phyloP scores from a whole-genome alignment of 352 stramenopile species.

The Globisporangium solare region DNA sequence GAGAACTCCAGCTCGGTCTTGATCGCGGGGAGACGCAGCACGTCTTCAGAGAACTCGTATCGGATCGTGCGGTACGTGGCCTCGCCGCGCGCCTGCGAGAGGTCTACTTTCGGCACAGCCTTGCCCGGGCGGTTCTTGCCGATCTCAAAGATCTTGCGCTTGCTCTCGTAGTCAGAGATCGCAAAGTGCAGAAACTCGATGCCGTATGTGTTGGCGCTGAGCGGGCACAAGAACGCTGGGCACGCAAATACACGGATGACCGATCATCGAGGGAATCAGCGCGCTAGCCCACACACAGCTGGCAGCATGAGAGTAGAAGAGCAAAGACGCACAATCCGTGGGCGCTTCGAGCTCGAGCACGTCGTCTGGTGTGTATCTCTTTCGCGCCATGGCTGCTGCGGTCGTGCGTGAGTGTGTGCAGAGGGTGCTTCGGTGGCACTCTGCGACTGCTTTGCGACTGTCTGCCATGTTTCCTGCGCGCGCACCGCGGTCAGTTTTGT shows the following conservation, averaged over 20 bases:
- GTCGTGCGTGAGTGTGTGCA: neutral
- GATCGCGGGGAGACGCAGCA: conserved; percentile 88
- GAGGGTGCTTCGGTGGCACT: too few species aligned
- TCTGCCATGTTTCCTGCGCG: neutral
- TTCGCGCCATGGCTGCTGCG: conserved; percentile 37
- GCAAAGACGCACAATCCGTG: conserved; percentile 48
- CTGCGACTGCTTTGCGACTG: neutral
- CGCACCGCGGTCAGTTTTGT: neutral
- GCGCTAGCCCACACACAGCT: neutral
- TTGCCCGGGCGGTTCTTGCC: conserved; percentile 63
- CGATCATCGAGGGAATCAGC: conserved; percentile 1
- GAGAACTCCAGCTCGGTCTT: conserved; percentile 91
- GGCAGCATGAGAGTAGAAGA: neutral
- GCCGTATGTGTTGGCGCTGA: conserved; percentile 92
- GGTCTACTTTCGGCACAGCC: conserved; percentile 79
- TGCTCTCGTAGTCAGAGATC: conserved; percentile 94
- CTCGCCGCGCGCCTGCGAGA: conserved; percentile 84
- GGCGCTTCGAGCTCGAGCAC: conserved; percentile 76
- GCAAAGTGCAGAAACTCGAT: conserved; percentile 95
- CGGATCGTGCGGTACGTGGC: conserved; percentile 90
- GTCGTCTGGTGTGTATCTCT: conserved; percentile 82
- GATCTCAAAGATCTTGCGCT: conserved; percentile 94
- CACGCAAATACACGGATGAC: conserved; percentile 1
- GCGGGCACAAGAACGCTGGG: conserved; percentile 89
- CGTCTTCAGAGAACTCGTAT: conserved; percentile 94